Evolutionary conservation across 2,329 filamentous ascomycete species (phyloP), one percentile per base, ranked within the genome.

Genomic region (Alternaria gansuensis): DNA sequence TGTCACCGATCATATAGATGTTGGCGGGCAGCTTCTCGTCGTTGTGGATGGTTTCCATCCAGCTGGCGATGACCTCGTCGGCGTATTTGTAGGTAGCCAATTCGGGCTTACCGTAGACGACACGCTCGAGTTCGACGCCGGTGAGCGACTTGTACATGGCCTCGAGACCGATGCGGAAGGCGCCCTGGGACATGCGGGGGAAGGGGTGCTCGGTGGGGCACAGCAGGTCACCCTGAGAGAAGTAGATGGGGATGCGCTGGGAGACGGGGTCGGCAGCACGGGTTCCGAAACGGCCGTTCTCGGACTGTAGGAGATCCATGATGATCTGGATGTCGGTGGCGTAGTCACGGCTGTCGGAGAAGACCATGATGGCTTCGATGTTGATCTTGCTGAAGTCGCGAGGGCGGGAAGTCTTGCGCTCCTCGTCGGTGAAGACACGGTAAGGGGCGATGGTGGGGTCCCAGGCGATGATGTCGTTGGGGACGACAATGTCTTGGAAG

Each of bases 1-100:
- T 91, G 78, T 91, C 89, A 65, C 89, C 89, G 54, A 91, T 81
- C 89, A 91, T 91, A 83, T 91, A 91, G 75, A 91, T 82, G 79
- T 90, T 89, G 75, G 85, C 76, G 4, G 88, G 88, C 40, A 91
- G 80, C 60, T 79, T 82, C 81, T 90, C 87, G 77, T 91, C 89
- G 72, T 86, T 87, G 82, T 92, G 89, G 65, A 92, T 86, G 69
- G 87, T 82, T 67, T 89, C 88, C 89, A 92, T 92, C 89, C 89
- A 92, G 51, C 83, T 84, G 31, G 85, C 82, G 62, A 92, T 83
- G 17, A 92, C 86, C 77, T 90, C 88, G 68, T 91, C 89, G 63
- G 89, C 90, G 78, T 90, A 91, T 80, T 89, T 90, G 84, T 91
- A 91, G n/a, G 89, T 91, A 5, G 89, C 89, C 59, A 87, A 70